Evolutionary conservation across 169 alveolate genomes (phyloP).

Genomic region (Eimeria necatrix): DNA sequence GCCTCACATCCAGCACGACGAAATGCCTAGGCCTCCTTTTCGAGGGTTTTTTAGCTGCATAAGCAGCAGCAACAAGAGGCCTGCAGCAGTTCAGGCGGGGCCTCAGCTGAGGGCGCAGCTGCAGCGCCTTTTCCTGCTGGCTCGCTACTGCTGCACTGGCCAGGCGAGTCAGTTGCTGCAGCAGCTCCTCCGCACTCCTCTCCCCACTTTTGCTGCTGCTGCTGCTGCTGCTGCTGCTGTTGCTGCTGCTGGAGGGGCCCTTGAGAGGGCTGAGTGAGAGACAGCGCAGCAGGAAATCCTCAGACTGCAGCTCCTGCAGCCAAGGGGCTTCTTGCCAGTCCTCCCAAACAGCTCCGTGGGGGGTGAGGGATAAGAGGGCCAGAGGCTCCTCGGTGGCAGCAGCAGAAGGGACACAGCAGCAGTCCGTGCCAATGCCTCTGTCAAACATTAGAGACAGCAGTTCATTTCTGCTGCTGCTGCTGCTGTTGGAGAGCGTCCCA

Average conservation of each 20-base stretch:
- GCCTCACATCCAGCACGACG: background rate
- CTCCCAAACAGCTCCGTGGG: background rate
- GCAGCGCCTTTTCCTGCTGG: background rate
- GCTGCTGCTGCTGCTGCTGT: background rate
- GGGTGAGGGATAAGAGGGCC: background rate
- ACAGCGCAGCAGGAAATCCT: background rate
- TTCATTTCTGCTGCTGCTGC: background rate
- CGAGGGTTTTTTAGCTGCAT: background rate
- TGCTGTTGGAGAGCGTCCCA: background rate
- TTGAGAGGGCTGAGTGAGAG: background rate
- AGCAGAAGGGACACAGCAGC: background rate
- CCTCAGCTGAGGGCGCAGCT: background rate
- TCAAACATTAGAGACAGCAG: background rate
- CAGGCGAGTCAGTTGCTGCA: conserved; percentile 9
- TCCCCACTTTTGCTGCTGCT: background rate
- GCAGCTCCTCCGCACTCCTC: conserved; percentile 12
- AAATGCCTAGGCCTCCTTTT: background rate
- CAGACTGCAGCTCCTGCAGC: conserved; percentile 44
- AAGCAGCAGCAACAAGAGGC: conserved; percentile 21
- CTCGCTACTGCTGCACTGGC: conserved; percentile 26
- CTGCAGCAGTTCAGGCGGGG: background rate
- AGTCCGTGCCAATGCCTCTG: background rate
- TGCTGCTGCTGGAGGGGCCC: conserved; percentile 17
- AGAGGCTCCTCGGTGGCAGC: background rate
- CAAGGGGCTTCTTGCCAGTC: conserved; percentile 1